These are phyloP conservation scores for Heterococcus sp. DNA, from an alignment of 108 stramenopile genomes.

Conservation along the genomic window DNA sequence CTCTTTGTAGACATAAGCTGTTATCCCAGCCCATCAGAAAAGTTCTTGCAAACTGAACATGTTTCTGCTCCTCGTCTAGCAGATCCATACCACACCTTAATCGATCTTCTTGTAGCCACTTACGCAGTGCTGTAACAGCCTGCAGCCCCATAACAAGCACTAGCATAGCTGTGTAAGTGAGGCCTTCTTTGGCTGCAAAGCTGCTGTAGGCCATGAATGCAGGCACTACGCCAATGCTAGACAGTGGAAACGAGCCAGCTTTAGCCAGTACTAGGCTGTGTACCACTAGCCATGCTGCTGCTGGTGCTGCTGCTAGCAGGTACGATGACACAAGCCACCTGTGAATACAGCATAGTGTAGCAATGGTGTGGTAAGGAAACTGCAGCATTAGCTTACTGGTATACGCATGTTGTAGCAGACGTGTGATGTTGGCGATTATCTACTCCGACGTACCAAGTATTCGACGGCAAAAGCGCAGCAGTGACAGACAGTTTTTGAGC, in stretches of 20 bases:
- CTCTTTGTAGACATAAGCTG: constrained; percentile 6
- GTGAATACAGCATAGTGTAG: no score
- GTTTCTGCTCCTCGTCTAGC: constrained; percentile 49
- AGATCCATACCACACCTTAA: constrained; percentile 7
- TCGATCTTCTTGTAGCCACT: constrained; percentile 51
- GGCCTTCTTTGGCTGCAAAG: constrained; percentile 24
- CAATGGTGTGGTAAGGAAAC: no score
- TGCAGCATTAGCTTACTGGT: no score
- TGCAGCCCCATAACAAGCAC: constrained; percentile 21
- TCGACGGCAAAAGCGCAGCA: no score
- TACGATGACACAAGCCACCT: not conserved
- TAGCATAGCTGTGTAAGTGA: constrained; percentile 32
- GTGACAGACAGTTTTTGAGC: no score
- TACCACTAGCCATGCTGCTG: not conserved
- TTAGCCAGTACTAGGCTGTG: not conserved
- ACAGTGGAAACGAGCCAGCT: not conserved
- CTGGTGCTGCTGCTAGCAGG: not conserved
- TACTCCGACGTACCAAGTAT: no score
- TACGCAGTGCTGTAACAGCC: constrained; percentile 28
- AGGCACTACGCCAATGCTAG: constrained; percentile 26
- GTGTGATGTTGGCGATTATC: no score
- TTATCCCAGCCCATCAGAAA: constrained; percentile 56
- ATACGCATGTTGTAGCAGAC: no score
- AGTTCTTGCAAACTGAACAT: constrained; percentile 51
- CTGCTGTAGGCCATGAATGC: constrained; percentile 46